These are phyloP conservation scores for Penicillium verhagenii DNA, from an alignment of 495 filamentous ascomycete species.

Conservation along the genomic window DNA sequence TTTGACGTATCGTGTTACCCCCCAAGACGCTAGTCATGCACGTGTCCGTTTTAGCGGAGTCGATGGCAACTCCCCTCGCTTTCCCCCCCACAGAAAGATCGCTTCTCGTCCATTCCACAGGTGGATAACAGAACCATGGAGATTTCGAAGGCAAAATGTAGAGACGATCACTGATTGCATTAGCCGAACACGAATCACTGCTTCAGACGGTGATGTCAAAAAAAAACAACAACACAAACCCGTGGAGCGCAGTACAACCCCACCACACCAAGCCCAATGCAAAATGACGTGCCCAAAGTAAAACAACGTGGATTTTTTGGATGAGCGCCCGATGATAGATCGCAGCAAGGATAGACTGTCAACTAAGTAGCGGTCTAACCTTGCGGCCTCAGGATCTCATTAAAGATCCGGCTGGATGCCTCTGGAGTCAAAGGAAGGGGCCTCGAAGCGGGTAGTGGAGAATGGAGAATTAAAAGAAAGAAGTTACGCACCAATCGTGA, in stretches of 20 bases:
- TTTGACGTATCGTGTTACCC: conserved; percentile 9
- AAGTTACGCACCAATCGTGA: neutral
- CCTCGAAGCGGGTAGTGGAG: neutral
- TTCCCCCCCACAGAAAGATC: too few species aligned
- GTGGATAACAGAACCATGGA: neutral
- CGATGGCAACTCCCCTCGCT: neutral
- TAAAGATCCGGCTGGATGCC: neutral
- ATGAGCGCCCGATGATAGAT: conserved; percentile 2
- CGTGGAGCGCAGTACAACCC: neutral
- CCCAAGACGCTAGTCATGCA: conserved; percentile 2
- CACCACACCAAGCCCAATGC: conserved; percentile 3
- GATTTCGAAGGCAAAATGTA: neutral
- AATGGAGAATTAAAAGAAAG: too few species aligned
- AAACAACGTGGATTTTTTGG: neutral
- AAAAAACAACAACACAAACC: neutral
- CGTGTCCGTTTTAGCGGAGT: neutral
- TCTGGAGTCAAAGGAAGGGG: neutral
- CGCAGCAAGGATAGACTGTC: conserved; percentile 5
- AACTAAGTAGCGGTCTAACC: conserved; percentile 19
- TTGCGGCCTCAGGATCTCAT: conserved; percentile 2
- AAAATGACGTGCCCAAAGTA: conserved; percentile 10
- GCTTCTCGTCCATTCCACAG: neutral
- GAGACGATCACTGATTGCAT: neutral
- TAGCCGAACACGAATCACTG: neutral
- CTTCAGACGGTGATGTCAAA: neutral